phyloP scores from a whole-genome alignment of 2,329 filamentous ascomycete genomes.

The Exophiala lecanii-corni region DNA sequence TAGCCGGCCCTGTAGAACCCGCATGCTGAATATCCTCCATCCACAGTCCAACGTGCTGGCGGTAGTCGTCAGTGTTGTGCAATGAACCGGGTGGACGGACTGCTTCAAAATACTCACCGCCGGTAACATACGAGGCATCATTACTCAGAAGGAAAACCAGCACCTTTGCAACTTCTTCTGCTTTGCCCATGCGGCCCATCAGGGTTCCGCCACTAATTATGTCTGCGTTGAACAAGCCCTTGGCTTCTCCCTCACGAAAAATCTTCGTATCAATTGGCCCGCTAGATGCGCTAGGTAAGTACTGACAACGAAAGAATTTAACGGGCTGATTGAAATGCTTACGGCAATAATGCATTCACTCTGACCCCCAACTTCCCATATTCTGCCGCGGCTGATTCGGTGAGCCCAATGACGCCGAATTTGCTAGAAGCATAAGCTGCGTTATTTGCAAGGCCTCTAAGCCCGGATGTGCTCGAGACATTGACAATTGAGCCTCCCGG shows the following conservation, averaged over 20 bases:
- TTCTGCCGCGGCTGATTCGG: conserved; percentile 36
- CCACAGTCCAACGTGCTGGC: conserved; percentile 14
- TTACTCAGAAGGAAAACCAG: conserved; percentile 47
- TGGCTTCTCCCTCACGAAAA: neutral
- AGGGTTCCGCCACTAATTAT: neutral
- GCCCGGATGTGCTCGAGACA: conserved; percentile 37
- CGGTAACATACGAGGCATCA: conserved; percentile 45
- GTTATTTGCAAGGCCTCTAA: conserved; percentile 33
- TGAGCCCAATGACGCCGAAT: conserved; percentile 42
- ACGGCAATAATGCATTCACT: conserved; percentile 35
- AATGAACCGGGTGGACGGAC: too few relatives aligned
- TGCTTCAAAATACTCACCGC: conserved; percentile 30
- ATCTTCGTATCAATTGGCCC: neutral
- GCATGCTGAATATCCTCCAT: conserved; percentile 15
- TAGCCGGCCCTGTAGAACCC: conserved; percentile 15
- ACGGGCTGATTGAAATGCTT: neutral
- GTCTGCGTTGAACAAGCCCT: neutral
- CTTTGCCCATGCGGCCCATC: conserved; percentile 15
- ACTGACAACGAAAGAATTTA: neutral
- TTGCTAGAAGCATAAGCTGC: conserved; percentile 42
- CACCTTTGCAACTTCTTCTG: conserved; percentile 37
- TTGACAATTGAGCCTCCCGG: conserved; percentile 38
- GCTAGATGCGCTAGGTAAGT: neutral
- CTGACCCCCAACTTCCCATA: conserved; percentile 31
- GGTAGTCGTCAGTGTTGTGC: neutral